Percentiles rank a stretch among this genome's conserved stretches.
phyloP scores from a whole-genome alignment of 148 eudicot species.

The Chenopodium formosanum region DNA sequence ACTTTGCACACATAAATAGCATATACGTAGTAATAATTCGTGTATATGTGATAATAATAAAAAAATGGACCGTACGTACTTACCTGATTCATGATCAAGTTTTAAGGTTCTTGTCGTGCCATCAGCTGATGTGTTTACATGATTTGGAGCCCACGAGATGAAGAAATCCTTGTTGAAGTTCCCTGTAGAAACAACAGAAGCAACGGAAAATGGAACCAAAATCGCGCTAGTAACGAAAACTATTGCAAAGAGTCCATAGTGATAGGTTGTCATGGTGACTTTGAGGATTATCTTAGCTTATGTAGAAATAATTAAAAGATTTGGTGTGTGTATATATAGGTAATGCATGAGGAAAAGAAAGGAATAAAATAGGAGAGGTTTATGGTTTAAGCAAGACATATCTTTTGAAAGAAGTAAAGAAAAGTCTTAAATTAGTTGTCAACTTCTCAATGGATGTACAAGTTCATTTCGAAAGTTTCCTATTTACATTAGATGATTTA shows the following conservation, averaged over 20 bases:
- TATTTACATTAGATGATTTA: neutral
- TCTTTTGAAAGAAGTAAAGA: conserved; percentile 65
- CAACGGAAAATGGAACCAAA: conserved; percentile 29
- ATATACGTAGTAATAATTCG: too few species aligned
- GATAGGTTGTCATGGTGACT: conserved; percentile 16
- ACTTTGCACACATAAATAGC: neutral
- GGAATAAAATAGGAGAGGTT: conserved; percentile 20
- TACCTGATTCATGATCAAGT: conserved; percentile 77
- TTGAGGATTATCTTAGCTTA: neutral
- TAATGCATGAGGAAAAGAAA: conserved; percentile 26
- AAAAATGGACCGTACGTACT: too few species aligned
- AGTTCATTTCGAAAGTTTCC: neutral
- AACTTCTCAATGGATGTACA: conserved; percentile 1
- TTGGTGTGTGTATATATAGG: conserved; percentile 31
- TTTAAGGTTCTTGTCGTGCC: conserved; percentile 55
- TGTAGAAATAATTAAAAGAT: neutral
- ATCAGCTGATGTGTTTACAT: conserved; percentile 77
- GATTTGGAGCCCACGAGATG: conserved; percentile 69
- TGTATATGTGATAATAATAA: too few species aligned
- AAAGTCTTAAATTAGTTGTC: conserved; percentile 14
- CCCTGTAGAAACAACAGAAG: conserved; percentile 68
- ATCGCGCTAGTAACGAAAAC: conserved; percentile 19
- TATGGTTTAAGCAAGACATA: conserved; percentile 48
- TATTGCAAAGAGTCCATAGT: conserved; percentile 1
- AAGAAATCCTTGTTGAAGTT: conserved; percentile 76